Conservation (phyloP, 805 yeast genomes). For the Saturnispora halmiae region DNA sequence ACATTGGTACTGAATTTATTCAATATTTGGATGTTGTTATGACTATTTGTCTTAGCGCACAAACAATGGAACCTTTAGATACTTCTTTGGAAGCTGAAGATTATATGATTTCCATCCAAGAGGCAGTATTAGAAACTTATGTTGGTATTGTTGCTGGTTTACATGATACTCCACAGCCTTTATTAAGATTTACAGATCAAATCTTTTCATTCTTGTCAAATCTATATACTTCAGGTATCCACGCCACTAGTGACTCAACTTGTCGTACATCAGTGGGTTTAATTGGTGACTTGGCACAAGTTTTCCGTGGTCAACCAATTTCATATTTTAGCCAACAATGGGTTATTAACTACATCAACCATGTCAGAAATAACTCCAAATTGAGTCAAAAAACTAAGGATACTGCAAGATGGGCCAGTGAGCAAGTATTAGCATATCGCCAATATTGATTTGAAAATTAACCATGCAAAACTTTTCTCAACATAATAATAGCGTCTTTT, state of each 20-base stretch:
- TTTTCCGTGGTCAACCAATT: constrained; percentile 74
- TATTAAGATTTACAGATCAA: constrained; percentile 56
- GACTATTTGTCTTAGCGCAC: constrained; percentile 64
- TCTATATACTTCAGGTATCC: constrained; percentile 49
- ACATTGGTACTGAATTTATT: constrained; percentile 68
- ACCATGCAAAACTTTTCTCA: neutral
- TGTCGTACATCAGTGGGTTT: constrained; percentile 82
- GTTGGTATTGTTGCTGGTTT: constrained; percentile 94
- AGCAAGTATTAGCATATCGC: constrained; percentile 47
- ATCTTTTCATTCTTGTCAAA: constrained; percentile 61
- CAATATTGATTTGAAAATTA: neutral
- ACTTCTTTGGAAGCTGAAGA: constrained; percentile 67
- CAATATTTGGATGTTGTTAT: constrained; percentile 74
- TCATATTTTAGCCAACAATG: constrained; percentile 61
- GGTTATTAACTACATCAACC: constrained; percentile 70
- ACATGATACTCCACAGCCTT: constrained; percentile 53
- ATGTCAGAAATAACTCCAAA: constrained; percentile 53
- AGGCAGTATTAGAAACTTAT: constrained; percentile 89
- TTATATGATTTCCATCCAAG: constrained; percentile 61
- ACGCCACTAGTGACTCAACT: constrained; percentile 58
- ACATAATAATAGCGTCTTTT: constrained; percentile 3
- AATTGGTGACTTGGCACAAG: constrained; percentile 85
- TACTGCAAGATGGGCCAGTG: constrained; percentile 97
- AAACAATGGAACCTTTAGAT: constrained; percentile 51
- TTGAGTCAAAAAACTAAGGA: constrained; percentile 65